Evolutionary conservation across 192 early-diverging fungal genomes (phyloP), one percentile per base, ranked within the genome.

Genomic region (Dissophora ornata): DNA sequence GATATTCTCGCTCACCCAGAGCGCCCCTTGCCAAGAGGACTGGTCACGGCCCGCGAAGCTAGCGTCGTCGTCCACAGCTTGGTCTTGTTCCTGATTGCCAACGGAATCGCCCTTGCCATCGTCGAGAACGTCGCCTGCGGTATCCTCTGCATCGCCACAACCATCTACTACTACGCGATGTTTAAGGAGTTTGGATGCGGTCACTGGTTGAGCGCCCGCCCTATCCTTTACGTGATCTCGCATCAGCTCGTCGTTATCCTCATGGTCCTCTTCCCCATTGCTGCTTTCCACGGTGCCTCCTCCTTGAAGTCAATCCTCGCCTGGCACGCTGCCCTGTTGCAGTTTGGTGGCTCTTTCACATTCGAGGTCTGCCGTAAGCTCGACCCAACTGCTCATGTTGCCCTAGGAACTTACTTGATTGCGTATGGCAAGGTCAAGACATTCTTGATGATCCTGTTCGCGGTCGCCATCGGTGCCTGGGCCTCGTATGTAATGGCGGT

Each of bases 181-280:
- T 75, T 75, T 51, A 75, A 75, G 24, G 71, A 75, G 57, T 75
- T 75, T 67, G 71, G 71, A 19, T 75, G 71, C 29, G 71, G 71
- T 29, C 71, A 75, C 45, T 75, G 71, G 71, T 52, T 75, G 34
- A 75, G 71, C 24, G 71, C 71, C 24, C 71, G 71, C 36, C 71
- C 71, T 4, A 75, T 75, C 51, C 71, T 75, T 34, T 75, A 75
- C 26, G 57, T 75, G 28, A 56, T 75, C 62, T 51, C 71, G 9
- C 71, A 75, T 29, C 71, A 75, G 25, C 51, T 75, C 26, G 71
- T 75, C 19, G 45, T 75, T 33, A 18, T 75, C 28, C 71, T 75
- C 57, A 75, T 75, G 71, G 57, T 75, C 25, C 63, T 75, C 12
- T 67, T 75, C 56, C 71, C 71, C 18, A 22, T 75, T 24, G 63